Conservation (phyloP, 768 basidiomycete genomes). For the Phaeotremella fagi region DNA sequence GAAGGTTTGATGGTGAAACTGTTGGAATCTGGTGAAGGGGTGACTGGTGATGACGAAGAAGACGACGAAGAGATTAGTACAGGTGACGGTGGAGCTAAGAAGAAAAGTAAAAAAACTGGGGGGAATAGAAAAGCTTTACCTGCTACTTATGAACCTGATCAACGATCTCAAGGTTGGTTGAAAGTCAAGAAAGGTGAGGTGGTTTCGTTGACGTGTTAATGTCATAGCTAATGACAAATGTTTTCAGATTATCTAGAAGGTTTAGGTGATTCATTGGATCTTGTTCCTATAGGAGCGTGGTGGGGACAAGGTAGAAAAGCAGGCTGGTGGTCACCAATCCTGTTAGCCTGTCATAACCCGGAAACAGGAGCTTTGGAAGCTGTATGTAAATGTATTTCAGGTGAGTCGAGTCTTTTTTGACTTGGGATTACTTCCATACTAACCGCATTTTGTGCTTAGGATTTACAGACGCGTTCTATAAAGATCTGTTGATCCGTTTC, state of each 20-base stretch:
- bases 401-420: conserved; percentile 1
- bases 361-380: conserved; percentile 62
- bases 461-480: conserved; percentile 63
- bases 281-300: conserved; percentile 63
- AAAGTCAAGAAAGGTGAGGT: conserved; percentile 68
- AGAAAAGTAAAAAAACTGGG: conserved; percentile 20
- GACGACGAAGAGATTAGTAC: conserved; percentile 26
- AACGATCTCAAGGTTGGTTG: conserved; percentile 78
- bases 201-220: neutral
- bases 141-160: conserved; percentile 86
- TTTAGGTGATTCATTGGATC: conserved; percentile 62
- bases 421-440: neutral
- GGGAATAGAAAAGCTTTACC: conserved; percentile 63
- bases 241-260: conserved; percentile 68
- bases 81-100: conserved; percentile 39
- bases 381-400: conserved; percentile 67
- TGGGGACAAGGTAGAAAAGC: conserved; percentile 85
- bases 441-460: conserved; percentile 51
- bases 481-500: conserved; percentile 66
- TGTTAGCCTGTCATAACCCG: conserved; percentile 71
- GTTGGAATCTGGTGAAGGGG: conserved; percentile 54
- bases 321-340: conserved; percentile 85
- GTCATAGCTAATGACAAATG: neutral
- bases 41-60: conserved; percentile 46
- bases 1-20: conserved; percentile 97